These are phyloP conservation scores for Phytophthora europaea DNA, from an alignment of 352 stramenopile species.

Conservation along the genomic window DNA sequence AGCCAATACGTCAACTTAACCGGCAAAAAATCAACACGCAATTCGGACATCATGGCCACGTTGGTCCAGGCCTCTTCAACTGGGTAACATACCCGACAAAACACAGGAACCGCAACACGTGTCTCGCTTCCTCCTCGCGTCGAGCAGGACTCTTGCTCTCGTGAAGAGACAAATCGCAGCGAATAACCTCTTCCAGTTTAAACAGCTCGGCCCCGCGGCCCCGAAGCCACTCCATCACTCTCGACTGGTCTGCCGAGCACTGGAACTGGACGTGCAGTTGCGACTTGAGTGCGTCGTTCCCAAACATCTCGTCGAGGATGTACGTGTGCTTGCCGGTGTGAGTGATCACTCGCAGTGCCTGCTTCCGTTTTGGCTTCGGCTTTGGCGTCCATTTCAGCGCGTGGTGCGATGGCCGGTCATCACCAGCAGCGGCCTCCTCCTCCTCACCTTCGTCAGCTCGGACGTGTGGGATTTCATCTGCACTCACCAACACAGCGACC, in stretches of 20 bases:
- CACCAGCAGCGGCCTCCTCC: background rate
- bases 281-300: conserved; percentile 34
- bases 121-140: conserved; percentile 44
- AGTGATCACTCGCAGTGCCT: conserved; percentile 1
- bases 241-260: conserved; percentile 55
- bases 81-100: conserved; percentile 56
- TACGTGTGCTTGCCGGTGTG: conserved; percentile 36
- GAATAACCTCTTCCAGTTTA: conserved; percentile 38
- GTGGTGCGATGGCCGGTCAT: conserved; percentile 21
- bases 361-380: conserved; percentile 45
- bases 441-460: background rate
- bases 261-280: conserved; percentile 61
- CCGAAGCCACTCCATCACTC: conserved; percentile 69
- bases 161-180: background rate
- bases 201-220: conserved; percentile 26
- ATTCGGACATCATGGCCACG: background rate
- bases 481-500: conserved; percentile 46
- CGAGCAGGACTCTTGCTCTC: conserved; percentile 14
- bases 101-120: conserved; percentile 65
- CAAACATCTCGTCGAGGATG: conserved; percentile 46
- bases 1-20: background rate
- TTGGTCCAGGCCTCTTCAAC: conserved; percentile 34
- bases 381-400: conserved; percentile 47
- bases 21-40: background rate
- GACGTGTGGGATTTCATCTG: conserved; percentile 47